These are phyloP conservation scores for Arachis stenosperma DNA, from an alignment of 306 rosid species.

Conservation along the genomic window DNA sequence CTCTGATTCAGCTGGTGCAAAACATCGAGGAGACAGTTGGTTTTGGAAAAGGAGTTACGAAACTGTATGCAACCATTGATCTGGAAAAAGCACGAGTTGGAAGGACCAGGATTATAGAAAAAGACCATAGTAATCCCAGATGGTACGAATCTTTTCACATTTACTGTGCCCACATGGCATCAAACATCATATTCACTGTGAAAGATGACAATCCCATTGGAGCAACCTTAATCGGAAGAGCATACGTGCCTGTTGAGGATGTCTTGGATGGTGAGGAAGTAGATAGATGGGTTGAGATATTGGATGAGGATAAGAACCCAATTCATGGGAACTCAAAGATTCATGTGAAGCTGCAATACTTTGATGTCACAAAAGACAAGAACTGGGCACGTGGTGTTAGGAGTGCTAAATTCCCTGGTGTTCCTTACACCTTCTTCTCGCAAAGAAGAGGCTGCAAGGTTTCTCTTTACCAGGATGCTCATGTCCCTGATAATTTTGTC, in stretches of 20 bases:
- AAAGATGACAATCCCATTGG: constrained; percentile 69
- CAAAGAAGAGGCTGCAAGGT: constrained; percentile 70
- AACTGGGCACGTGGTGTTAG: constrained; percentile 60
- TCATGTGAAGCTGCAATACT: constrained; percentile 62
- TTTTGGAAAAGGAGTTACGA: constrained; percentile 60
- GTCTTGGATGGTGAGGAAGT: constrained; percentile 51
- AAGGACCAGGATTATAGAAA: constrained; percentile 61
- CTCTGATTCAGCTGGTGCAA: constrained; percentile 34
- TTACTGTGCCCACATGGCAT: constrained; percentile 65
- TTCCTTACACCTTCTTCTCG: constrained; percentile 63
- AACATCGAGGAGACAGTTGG: constrained; percentile 57
- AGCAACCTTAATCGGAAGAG: constrained; percentile 71
- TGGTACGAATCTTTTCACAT: constrained; percentile 76
- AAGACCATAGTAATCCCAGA: constrained; percentile 50
- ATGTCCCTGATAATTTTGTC: constrained; percentile 62
- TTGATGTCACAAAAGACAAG: constrained; percentile 51
- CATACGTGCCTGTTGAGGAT: constrained; percentile 58
- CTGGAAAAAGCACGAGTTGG: constrained; percentile 74
- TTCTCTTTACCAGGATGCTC: constrained; percentile 68
- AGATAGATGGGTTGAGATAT: constrained; percentile 61
- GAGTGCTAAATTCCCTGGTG: constrained; percentile 68
- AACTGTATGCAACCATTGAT: constrained; percentile 70
- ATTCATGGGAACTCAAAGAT: constrained; percentile 60
- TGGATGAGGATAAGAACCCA: constrained; percentile 52
- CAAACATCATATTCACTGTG: constrained; percentile 60